Evolutionary conservation across 2,329 filamentous ascomycete species (phyloP).

Genomic region (Hymenoscyphus salicellus): DNA sequence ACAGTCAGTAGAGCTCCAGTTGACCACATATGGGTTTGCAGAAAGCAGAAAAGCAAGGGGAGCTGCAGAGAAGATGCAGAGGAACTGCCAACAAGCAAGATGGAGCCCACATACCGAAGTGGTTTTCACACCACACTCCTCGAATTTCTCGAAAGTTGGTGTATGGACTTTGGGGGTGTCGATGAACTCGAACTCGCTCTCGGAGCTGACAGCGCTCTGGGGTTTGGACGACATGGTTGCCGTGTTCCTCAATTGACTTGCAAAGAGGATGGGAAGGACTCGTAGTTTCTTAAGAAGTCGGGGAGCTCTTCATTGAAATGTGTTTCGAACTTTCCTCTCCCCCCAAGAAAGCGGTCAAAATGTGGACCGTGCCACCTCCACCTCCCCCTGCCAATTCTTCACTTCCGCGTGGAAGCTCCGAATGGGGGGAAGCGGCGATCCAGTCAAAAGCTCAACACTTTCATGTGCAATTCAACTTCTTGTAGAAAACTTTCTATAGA

Average conservation of each 20-base stretch:
- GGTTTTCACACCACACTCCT: slow-evolving; percentile 55
- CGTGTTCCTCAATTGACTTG: slow-evolving; percentile 22
- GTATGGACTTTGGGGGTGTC: slow-evolving; percentile 52
- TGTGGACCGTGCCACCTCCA: neutral
- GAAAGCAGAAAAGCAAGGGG: neutral
- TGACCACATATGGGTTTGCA: slow-evolving; percentile 22
- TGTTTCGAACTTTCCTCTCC: neutral
- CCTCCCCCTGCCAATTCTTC: neutral
- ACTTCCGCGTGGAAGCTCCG: neutral
- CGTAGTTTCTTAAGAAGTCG: neutral
- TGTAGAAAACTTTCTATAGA: neutral
- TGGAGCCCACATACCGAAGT: slow-evolving; percentile 46
- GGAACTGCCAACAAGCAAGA: neutral
- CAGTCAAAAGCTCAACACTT: neutral
- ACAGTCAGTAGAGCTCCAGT: slow-evolving; percentile 28
- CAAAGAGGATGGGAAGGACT: neutral
- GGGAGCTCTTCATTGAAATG: neutral
- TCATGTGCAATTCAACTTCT: neutral
- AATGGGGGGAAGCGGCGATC: neutral
- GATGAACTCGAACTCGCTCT: slow-evolving; percentile 63
- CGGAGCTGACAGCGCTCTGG: slow-evolving; percentile 47
- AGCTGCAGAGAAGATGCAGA: slow-evolving; percentile 8
- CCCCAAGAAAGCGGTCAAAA: neutral
- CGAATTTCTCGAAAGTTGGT: slow-evolving; percentile 49
- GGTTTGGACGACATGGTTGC: slow-evolving; percentile 47